phyloP scores from a whole-genome alignment of 805 yeast genomes.

The Ogataea zsoltii region DNA sequence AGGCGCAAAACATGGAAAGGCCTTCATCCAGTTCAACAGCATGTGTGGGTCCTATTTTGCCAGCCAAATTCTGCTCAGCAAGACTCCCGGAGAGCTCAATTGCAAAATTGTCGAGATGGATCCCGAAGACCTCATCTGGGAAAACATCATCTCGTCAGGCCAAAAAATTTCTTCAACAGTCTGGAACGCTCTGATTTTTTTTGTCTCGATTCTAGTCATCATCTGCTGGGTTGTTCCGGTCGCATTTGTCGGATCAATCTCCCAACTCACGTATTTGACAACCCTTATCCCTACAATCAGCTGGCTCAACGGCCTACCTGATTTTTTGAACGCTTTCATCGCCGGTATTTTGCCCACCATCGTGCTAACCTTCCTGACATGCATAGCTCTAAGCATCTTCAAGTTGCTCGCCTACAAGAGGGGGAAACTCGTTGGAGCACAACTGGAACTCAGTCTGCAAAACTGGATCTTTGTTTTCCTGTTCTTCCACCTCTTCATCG shows the following conservation, averaged over 20 bases:
- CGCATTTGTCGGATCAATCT: constrained; percentile 71
- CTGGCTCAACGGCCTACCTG: constrained; percentile 58
- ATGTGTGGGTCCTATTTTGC: constrained; percentile 62
- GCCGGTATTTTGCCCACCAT: constrained; percentile 70
- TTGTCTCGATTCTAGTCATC: constrained; percentile 50
- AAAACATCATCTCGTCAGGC: constrained; percentile 45
- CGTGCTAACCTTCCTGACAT: constrained; percentile 61
- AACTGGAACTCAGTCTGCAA: constrained; percentile 70
- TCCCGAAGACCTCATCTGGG: constrained; percentile 74
- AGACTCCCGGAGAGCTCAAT: constrained; percentile 43
- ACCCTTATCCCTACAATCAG: constrained; percentile 59
- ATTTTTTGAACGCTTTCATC: constrained; percentile 49
- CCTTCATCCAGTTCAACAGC: constrained; percentile 62
- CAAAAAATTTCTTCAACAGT: constrained; percentile 38
- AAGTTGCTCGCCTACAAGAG: constrained; percentile 53
- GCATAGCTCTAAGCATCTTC: constrained; percentile 59
- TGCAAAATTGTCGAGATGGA: constrained; percentile 52
- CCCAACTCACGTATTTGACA: constrained; percentile 70
- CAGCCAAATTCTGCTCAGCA: constrained; percentile 54
- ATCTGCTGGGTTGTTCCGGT: constrained; percentile 78
- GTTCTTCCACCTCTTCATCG: constrained; percentile 80
- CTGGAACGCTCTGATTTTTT: constrained; percentile 45
- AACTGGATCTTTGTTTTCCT: constrained; percentile 75
- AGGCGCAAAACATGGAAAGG: constrained; percentile 37
- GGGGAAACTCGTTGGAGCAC: constrained; percentile 61